Percentiles rank a stretch among this genome's conserved stretches.
phyloP scores from a whole-genome alignment of 495 filamentous ascomycete species.

The Tuber borchii region DNA sequence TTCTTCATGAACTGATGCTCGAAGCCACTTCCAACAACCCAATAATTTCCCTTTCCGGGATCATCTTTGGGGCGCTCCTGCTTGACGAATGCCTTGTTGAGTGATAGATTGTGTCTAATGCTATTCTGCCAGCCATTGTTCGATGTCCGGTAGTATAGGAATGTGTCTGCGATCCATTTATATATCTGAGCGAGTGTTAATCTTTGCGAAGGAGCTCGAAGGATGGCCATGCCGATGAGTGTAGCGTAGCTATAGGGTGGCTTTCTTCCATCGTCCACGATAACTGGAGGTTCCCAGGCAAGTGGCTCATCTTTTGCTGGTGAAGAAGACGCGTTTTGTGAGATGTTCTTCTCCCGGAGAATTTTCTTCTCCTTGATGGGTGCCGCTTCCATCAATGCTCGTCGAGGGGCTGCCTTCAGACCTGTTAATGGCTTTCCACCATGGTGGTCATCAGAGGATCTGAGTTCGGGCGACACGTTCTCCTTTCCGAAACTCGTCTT shows the following conservation, averaged over 20 bases:
- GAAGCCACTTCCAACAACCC: conserved; percentile 81
- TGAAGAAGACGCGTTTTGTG: conserved; percentile 20
- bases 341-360: conserved; percentile 33
- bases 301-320: conserved; percentile 27
- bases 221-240: conserved; percentile 95
- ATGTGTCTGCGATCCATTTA: conserved; percentile 96
- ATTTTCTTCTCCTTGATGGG: conserved; percentile 64
- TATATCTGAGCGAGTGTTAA: conserved; percentile 96
- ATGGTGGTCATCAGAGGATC: conserved; percentile 43
- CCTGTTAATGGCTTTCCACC: conserved; percentile 47
- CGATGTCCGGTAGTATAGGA: conserved; percentile 71
- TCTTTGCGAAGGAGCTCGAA: conserved; percentile 73
- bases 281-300: conserved; percentile 48
- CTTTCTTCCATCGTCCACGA: conserved; percentile 83
- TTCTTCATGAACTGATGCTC: conserved; percentile 84
- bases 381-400: conserved; percentile 64
- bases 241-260: conserved; percentile 86
- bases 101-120: conserved; percentile 94
- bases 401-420: conserved; percentile 50
- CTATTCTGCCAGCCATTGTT: conserved; percentile 97
- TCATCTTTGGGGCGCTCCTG: conserved; percentile 95
- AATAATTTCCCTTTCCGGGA: conserved; percentile 97
- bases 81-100: conserved; percentile 96
- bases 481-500: conserved; percentile 57
- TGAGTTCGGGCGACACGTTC: conserved; percentile 50